Evolutionary conservation across 164 flowering plant genomes (phyloP).

Genomic region (Annona squamosa): DNA sequence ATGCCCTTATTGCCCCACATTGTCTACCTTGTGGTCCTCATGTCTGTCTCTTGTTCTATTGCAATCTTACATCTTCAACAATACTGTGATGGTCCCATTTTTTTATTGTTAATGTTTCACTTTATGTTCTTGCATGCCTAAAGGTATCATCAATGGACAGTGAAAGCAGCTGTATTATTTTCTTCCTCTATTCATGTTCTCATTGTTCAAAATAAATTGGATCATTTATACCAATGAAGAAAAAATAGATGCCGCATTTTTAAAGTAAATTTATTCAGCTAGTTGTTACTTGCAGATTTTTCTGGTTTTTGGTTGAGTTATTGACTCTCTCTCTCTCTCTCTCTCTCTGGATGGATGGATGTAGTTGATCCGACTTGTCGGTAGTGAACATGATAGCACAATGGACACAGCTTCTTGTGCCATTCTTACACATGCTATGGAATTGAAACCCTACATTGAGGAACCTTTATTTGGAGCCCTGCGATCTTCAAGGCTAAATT

Average conservation of each 20-base stretch:
- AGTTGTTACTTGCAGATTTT: background rate
- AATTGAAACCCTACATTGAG: slow-evolving; percentile 89
- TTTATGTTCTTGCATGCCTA: too few relatives aligned
- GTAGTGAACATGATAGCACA: slow-evolving; percentile 30
- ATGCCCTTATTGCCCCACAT: too few relatives aligned
- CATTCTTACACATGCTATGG: slow-evolving; percentile 59
- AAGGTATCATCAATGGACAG: too few relatives aligned
- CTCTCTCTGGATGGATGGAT: background rate
- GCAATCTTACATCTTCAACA: too few relatives aligned
- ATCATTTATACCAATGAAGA: background rate
- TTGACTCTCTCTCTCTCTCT: background rate
- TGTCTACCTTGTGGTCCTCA: too few relatives aligned
- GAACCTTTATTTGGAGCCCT: slow-evolving; percentile 53
- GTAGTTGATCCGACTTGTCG: slow-evolving; percentile 68
- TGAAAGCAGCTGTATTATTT: background rate
- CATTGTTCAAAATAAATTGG: background rate
- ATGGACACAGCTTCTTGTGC: slow-evolving; percentile 29
- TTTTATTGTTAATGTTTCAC: background rate
- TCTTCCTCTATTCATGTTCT: background rate
- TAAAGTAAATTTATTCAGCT: background rate
- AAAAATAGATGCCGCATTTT: background rate
- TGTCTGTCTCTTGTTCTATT: too few relatives aligned
- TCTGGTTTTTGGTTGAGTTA: background rate
- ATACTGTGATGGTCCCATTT: background rate
- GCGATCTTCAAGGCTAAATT: slow-evolving; percentile 26